These are phyloP conservation scores for Penicillium steckii DNA, from an alignment of 495 filamentous ascomycete species.

Conservation along the genomic window DNA sequence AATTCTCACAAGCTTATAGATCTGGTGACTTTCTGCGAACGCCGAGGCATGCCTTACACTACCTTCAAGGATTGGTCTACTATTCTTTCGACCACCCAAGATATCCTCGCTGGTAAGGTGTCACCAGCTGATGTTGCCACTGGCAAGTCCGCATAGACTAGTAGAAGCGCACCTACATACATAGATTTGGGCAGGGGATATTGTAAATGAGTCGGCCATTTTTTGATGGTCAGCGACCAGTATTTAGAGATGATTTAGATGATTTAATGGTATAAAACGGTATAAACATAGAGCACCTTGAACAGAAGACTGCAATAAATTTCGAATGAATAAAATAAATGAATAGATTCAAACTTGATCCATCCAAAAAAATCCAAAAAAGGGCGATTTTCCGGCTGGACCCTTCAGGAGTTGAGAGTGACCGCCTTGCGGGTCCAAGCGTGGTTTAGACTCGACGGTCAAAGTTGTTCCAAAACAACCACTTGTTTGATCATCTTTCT, in stretches of 20 bases:
- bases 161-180: neutral
- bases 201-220: neutral
- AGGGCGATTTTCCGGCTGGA: no score
- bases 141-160: constrained; percentile 13
- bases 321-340: no score
- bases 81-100: constrained; percentile 71
- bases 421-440: constrained; percentile 10
- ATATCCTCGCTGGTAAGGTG: constrained; percentile 63
- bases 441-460: neutral
- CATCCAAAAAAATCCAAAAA: no score
- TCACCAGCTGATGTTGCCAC: constrained; percentile 32
- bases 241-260: constrained; percentile 1
- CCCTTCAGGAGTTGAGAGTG: constrained; percentile 15
- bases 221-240: neutral
- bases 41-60: constrained; percentile 75
- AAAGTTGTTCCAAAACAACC: constrained; percentile 14
- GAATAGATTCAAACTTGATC: no score
- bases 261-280: constrained; percentile 6
- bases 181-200: constrained; percentile 12
- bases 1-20: constrained; percentile 46
- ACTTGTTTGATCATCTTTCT: neutral
- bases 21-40: constrained; percentile 77
- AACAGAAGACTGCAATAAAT: no score
- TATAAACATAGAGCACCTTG: constrained; percentile 3
- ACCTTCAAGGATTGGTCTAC: constrained; percentile 75